A percentile compares a stretch with the other conserved stretches of the same genome.
Conservation (phyloP, 805 yeast genomes). For the Blastobotrys parvus region DNA sequence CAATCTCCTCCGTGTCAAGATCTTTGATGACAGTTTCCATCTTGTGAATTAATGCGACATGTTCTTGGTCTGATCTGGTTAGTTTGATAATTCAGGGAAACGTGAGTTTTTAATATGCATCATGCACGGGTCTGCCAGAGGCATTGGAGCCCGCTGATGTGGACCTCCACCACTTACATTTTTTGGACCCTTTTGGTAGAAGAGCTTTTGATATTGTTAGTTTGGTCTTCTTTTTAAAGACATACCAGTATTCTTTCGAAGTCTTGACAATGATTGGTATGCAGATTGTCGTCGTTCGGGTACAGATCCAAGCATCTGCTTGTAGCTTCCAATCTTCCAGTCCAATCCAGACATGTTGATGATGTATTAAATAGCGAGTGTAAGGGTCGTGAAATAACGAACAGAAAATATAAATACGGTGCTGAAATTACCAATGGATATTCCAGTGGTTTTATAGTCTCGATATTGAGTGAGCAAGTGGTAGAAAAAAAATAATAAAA, state of each 20-base stretch:
- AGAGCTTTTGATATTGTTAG: neutral
- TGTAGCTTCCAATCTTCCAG: conserved; percentile 1
- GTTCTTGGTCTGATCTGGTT: conserved; percentile 1
- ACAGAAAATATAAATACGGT: too few species aligned
- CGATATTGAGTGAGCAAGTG: too few species aligned
- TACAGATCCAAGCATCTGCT: neutral
- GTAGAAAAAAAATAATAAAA: too few species aligned
- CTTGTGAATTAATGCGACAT: neutral
- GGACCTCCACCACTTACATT: conserved; percentile 3
- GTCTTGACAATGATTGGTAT: neutral
- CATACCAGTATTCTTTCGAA: neutral
- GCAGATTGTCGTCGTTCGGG: neutral
- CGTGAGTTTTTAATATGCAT: too few species aligned
- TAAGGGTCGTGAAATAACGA: too few species aligned
- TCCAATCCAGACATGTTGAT: neutral
- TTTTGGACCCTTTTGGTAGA: conserved; percentile 1
- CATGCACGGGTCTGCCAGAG: too few species aligned
- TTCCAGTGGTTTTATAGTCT: too few species aligned
- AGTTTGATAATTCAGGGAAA: neutral
- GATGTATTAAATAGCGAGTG: too few species aligned
- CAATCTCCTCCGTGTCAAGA: conserved; percentile 1
- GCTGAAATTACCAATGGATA: too few species aligned
- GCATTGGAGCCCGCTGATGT: too few species aligned
- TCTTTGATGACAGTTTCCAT: conserved; percentile 1
- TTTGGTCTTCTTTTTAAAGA: neutral